Base-by-base conservation (phyloP, 192 early-diverging fungal species). In the Jimgerdemannia lactiflua region DNA sequence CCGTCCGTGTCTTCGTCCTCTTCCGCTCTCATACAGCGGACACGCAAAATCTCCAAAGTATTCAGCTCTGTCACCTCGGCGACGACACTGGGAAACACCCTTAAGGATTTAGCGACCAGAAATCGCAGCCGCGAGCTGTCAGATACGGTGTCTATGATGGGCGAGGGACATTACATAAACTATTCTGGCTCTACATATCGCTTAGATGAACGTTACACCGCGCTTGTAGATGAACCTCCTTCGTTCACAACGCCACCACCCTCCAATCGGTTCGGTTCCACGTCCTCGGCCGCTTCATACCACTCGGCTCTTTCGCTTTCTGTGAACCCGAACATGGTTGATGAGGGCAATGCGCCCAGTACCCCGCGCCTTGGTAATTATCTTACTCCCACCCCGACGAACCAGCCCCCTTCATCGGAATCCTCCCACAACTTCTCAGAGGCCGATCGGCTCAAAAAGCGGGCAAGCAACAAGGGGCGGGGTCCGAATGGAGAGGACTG, bases 11-110 rank as follows among this genome's bases (percentile, higher is more conserved):
- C 67, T 9, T 68, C 67, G 6, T 59, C 49, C 14, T 59, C 49
- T 14, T 10, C 49, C 49, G 19, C 7, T 41, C 9, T 68, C 29
- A 68, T 14, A 41, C 9, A 6, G 19, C 6, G 67, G 19, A 41
- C 67, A 18, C 67, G 67, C 67, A 68, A 68, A 68, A 68, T 68
- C 7, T 68, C 67, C 19, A 20, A 41, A 20, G 67, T 68, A 18
- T 68, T 68, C 67, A 68, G 8, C 40, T 68, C 67, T 0, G 67
- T 68, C 9, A 68, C 49, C 8, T 14, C 6, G 14, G 49, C 8
- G 14, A 10, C 8, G 14, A 10, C 49, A 14, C 14, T 59, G 49
- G 49, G 49, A 10, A 59, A 59, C 49, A 6, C 6, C 8, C 49
- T 59, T 14, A 59, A 59, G 49, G 49, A 59, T 14, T 14, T 59